Evolutionary conservation across 2,329 filamentous ascomycete species (phyloP).

Genomic region (Epichloe gansuensis): DNA sequence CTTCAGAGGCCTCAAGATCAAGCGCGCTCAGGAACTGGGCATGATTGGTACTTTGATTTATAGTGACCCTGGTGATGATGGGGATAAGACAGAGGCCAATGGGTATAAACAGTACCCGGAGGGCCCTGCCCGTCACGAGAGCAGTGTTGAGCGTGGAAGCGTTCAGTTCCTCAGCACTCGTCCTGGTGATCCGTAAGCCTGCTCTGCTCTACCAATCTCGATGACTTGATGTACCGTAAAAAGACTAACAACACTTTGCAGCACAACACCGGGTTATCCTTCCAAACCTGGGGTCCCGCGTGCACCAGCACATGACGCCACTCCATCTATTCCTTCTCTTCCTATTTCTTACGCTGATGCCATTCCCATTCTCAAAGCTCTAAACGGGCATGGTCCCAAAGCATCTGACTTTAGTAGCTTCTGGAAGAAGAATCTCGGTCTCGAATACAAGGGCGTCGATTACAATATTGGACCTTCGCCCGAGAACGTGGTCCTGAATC

Average conservation of each 20-base stretch:
- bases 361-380: constrained; percentile 71
- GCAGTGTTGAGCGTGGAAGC: constrained; percentile 81
- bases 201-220: not conserved
- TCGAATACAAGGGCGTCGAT: constrained; percentile 66
- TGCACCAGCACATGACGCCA: constrained; percentile 53
- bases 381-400: constrained; percentile 79
- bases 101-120: constrained; percentile 69
- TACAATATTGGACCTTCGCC: constrained; percentile 82
- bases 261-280: constrained; percentile 82
- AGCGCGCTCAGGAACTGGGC: constrained; percentile 79
- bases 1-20: constrained; percentile 85
- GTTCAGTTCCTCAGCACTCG: constrained; percentile 63
- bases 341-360: constrained; percentile 84
- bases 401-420: constrained; percentile 58
- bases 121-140: constrained; percentile 77
- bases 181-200: constrained; percentile 51
- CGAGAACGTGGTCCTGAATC: constrained; percentile 54
- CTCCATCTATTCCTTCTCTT: constrained; percentile 76
- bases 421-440: constrained; percentile 59
- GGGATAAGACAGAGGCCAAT: constrained; percentile 65
- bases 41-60: constrained; percentile 81
- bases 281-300: constrained; percentile 82
- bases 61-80: constrained; percentile 81
- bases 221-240: not conserved
- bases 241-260: constrained; percentile 9